phyloP scores from a whole-genome alignment of 305 asterid species.

The Caryopteris hybrid region DNA sequence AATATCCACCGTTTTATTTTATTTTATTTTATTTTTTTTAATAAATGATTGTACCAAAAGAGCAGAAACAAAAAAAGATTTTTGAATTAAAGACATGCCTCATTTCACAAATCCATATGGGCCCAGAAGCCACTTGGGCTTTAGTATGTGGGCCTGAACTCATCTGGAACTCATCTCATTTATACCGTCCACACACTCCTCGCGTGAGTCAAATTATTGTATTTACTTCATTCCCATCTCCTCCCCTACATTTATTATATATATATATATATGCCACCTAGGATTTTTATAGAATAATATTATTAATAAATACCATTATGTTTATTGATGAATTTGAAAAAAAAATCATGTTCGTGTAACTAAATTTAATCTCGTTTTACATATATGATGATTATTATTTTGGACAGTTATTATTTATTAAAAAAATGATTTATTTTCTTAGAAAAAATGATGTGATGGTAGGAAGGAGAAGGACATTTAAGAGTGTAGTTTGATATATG shows the following conservation, averaged over 20 bases:
- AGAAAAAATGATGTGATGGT: too few species aligned
- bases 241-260: slow-evolving; percentile 18
- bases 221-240: slow-evolving; percentile 7
- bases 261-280: not conserved
- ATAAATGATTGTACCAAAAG: not conserved
- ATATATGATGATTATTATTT: too few species aligned
- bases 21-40: too few species aligned
- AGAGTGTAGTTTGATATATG: slow-evolving; percentile 15
- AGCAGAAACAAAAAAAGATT: not conserved
- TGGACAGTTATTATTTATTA: too few species aligned
- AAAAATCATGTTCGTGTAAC: too few species aligned
- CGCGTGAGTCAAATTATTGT: slow-evolving; percentile 43
- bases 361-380: too few species aligned
- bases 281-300: too few species aligned
- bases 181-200: slow-evolving; percentile 19
- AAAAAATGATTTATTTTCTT: too few species aligned
- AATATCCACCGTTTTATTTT: not conserved
- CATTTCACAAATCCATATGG: slow-evolving; percentile 18
- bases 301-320: too few species aligned
- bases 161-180: slow-evolving; percentile 31
- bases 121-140: slow-evolving; percentile 39
- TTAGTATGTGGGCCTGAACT: slow-evolving; percentile 25
- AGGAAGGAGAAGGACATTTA: slow-evolving; percentile 29
- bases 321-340: too few species aligned
- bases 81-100: slow-evolving; percentile 11